Evolutionary conservation across 768 basidiomycete genomes (phyloP), one percentile per base, ranked within the genome.

Genomic region (Cystobasidiopsis lactophilus): DNA sequence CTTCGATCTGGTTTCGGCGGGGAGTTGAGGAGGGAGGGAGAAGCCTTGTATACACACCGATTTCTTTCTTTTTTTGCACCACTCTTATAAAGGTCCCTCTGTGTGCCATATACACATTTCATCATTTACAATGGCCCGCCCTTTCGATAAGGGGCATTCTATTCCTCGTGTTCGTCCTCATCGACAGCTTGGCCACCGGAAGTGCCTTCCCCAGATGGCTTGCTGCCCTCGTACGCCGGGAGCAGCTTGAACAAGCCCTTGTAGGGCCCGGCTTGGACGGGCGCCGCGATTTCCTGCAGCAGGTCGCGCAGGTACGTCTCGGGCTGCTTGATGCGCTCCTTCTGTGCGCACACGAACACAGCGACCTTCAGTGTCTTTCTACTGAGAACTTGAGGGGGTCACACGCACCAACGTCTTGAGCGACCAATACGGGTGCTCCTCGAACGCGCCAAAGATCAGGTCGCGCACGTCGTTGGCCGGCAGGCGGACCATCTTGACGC

Each of bases 391-490:
- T n/a, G n/a, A n/a, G n/a, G n/a, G n/a, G n/a, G n/a, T n/a, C n/a
- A n/a, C 16, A 52, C 40, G 16, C 31, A 53, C 52, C 26, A 86
- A 69, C 1, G 74, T 69, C 58, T 78, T 79, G 64, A 86, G 77
- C 53, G 75, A 71, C 86, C 86, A 95, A 48, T 77, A 77, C n/a
- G 78, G 74, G 40, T 74, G 74, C 55, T 85, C 77, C 54, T 75
- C 74, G 71, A 89, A 95, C 5, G 78, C 70, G 2, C 68, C 59
- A 67, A 89, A 89, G 39, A 93, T 72, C 51, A 79, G 69, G 65
- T 93, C 85, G 65, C 85, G 72, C 7, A 93, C 74, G 63, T 89
- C 81, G 68, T 85, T 81, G 51, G 80, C 74, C 5, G 85, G 84
- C 68, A 93, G 78, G 64, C 88, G 82, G n/a, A 82, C 79, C 76